These are phyloP conservation scores for Heliosperma pusillum DNA, from an alignment of 148 eudicot genomes.

Conservation along the genomic window DNA sequence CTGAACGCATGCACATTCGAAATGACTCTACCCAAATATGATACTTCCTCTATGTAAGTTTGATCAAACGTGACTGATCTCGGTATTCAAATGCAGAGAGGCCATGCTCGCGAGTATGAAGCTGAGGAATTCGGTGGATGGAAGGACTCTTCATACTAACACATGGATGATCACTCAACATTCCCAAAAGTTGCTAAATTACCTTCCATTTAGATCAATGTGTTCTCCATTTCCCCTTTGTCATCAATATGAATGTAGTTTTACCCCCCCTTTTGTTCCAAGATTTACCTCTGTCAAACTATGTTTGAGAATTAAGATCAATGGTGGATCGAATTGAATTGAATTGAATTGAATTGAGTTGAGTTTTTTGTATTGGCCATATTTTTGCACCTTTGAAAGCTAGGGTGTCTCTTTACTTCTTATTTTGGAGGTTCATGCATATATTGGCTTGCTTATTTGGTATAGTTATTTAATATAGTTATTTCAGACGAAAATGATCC, in stretches of 20 bases:
- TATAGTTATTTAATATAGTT: no score
- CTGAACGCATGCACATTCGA: no score
- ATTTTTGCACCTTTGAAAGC: neutral
- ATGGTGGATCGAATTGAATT: conserved; percentile 5
- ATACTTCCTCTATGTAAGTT: no score
- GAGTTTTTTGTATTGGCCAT: neutral
- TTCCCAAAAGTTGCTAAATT: neutral
- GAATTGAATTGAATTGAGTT: neutral
- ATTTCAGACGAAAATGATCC: no score
- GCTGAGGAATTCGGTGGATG: conserved; percentile 66
- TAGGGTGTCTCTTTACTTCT: neutral
- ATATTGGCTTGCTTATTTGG: no score
- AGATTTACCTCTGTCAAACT: conserved; percentile 1
- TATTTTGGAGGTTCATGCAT: no score
- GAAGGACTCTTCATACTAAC: conserved; percentile 44
- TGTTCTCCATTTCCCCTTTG: no score
- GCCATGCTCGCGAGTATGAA: conserved; percentile 28
- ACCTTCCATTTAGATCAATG: neutral
- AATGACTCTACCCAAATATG: no score
- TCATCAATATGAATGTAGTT: neutral
- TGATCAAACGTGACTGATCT: conserved; percentile 4
- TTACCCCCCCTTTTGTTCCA: neutral
- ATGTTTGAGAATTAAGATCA: neutral
- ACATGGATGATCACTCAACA: conserved; percentile 8
- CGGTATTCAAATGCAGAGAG: conserved; percentile 25